A percentile compares a stretch with the other conserved stretches of the same genome.
phyloP scores from a whole-genome alignment of 768 basidiomycete genomes.

The Leccinellum rugosiceps region DNA sequence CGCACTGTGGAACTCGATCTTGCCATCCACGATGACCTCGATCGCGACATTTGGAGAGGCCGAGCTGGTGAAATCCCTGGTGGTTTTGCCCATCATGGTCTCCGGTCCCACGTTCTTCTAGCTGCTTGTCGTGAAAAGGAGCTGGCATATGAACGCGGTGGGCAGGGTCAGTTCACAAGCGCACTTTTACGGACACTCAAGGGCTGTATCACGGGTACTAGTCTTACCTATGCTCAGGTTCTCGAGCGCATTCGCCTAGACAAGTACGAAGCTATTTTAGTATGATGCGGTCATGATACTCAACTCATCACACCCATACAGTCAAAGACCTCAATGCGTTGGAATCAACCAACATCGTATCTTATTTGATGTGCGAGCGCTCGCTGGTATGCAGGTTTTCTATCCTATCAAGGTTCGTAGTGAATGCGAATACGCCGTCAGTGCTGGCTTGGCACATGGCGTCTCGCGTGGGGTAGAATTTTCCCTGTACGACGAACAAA shows the following conservation, averaged over 20 bases:
- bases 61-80: conserved; percentile 10
- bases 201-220: background rate
- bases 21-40: conserved; percentile 16
- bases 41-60: conserved; percentile 24
- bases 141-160: conserved; percentile 24
- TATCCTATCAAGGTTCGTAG: background rate
- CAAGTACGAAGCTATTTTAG: background rate
- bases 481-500: conserved; percentile 14
- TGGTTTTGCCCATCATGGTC: conserved; percentile 26
- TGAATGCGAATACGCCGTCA: conserved; percentile 15
- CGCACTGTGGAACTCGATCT: conserved; percentile 4
- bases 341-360: conserved; percentile 20
- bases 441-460: conserved; percentile 27
- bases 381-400: conserved; percentile 3
- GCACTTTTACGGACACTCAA: conserved; percentile 18
- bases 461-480: conserved; percentile 15
- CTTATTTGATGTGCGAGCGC: conserved; percentile 22
- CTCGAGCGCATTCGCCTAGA: conserved; percentile 15
- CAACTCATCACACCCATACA: background rate
- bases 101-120: conserved; percentile 39
- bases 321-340: conserved; percentile 30
- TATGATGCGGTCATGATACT: background rate
- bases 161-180: conserved; percentile 24
- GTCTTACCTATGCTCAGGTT: conserved; percentile 24
- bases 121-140: conserved; percentile 41